These are phyloP conservation scores for Lentinula sp. DNA, from an alignment of 768 basidiomycete genomes.

Conservation along the genomic window DNA sequence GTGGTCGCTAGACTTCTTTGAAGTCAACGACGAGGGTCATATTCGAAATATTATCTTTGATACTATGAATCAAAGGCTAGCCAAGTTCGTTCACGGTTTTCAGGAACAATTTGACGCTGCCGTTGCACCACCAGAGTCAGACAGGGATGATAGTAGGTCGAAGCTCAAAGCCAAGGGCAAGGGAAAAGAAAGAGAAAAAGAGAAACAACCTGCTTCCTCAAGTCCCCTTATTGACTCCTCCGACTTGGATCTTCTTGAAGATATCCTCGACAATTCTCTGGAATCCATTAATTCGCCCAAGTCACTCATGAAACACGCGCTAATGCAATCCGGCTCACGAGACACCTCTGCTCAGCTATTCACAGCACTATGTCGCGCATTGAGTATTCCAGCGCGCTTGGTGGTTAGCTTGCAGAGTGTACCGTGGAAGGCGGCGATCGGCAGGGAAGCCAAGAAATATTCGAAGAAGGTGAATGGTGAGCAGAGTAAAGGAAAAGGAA, in stretches of 20 bases:
- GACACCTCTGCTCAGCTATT: slow-evolving; percentile 90
- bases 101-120: not conserved
- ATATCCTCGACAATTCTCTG: slow-evolving; percentile 35
- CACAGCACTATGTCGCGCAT: slow-evolving; percentile 79
- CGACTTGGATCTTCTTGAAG: slow-evolving; percentile 38
- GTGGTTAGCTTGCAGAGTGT: slow-evolving; percentile 90
- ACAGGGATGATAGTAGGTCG: not conserved
- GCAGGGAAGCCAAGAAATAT: slow-evolving; percentile 44
- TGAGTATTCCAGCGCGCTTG: slow-evolving; percentile 81
- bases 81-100: slow-evolving; percentile 10
- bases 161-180: slow-evolving; percentile 13
- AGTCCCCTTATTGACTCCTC: slow-evolving; percentile 15
- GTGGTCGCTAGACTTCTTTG: slow-evolving; percentile 78
- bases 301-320: slow-evolving; percentile 89
- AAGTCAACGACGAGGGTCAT: slow-evolving; percentile 56
- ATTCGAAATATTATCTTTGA: slow-evolving; percentile 74
- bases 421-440: slow-evolving; percentile 75
- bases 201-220: slow-evolving; percentile 5
- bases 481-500: slow-evolving; percentile 13
- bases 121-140: not conserved
- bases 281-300: slow-evolving; percentile 74
- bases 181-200: slow-evolving; percentile 17
- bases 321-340: slow-evolving; percentile 73
- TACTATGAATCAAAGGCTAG: slow-evolving; percentile 49
- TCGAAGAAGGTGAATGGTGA: slow-evolving; percentile 24